Conservation (phyloP, 2,329 filamentous ascomycete genomes). For the Curvularia sp. region DNA sequence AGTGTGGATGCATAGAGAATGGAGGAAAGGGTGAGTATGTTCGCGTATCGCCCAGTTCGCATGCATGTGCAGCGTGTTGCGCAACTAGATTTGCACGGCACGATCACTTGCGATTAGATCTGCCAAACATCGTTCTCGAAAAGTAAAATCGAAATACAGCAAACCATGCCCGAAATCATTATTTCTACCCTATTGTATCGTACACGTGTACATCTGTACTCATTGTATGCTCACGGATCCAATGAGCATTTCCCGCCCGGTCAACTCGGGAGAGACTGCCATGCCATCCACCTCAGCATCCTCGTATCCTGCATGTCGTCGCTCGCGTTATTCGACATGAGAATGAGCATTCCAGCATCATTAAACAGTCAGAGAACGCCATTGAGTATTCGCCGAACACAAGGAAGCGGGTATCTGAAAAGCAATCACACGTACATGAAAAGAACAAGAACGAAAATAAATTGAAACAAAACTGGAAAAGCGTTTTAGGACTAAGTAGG, state of each 20-base stretch:
- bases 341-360: constrained; percentile 37
- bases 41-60: neutral
- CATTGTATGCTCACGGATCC: constrained; percentile 1
- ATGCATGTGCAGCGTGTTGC: neutral
- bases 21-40: neutral
- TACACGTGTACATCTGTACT: constrained; percentile 1
- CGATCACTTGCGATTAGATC: neutral
- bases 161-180: constrained; percentile 2
- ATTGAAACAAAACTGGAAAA: neutral
- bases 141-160: neutral
- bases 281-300: constrained; percentile 4
- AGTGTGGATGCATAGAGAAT: neutral
- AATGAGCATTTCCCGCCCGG: neutral
- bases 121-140: neutral
- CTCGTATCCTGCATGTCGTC: constrained; percentile 5
- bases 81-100: neutral
- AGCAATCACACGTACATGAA: constrained; percentile 15
- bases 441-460: neutral
- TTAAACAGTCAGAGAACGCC: constrained; percentile 6
- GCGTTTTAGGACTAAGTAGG: neutral
- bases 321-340: constrained; percentile 13
- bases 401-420: constrained; percentile 14
- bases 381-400: constrained; percentile 15
- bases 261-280: constrained; percentile 9
- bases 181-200: constrained; percentile 4